Conservation (phyloP, 345 rosid genomes). For the Melaleuca quinquenervia region DNA sequence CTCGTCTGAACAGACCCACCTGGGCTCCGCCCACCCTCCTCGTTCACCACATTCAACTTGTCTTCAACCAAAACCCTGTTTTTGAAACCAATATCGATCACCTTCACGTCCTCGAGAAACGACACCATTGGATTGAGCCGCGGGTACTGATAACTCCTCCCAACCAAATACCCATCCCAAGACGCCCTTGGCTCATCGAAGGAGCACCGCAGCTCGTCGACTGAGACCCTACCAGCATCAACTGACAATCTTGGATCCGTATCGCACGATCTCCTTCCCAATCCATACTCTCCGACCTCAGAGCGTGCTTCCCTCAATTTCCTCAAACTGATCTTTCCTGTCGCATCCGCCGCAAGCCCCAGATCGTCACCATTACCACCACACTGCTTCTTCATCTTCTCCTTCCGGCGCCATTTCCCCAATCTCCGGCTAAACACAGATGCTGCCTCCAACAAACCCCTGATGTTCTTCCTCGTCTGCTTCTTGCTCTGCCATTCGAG, state of each 20-base stretch:
- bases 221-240: slow-evolving; percentile 22
- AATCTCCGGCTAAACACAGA: slow-evolving; percentile 53
- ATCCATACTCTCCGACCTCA: slow-evolving; percentile 36
- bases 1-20: slow-evolving; percentile 81
- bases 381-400: slow-evolving; percentile 20
- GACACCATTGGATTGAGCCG: slow-evolving; percentile 37
- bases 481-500: slow-evolving; percentile 47
- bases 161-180: slow-evolving; percentile 42
- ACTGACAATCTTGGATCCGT: slow-evolving; percentile 55
- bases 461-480: slow-evolving; percentile 28
- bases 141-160: slow-evolving; percentile 33
- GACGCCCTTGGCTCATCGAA: slow-evolving; percentile 42
- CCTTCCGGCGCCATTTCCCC: slow-evolving; percentile 44
- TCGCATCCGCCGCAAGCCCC: slow-evolving; percentile 17
- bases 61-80: slow-evolving; percentile 10
- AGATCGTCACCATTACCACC: neutral
- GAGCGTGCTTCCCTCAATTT: slow-evolving; percentile 28
- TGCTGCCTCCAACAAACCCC: slow-evolving; percentile 38
- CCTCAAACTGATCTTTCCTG: slow-evolving; percentile 16
- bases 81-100: slow-evolving; percentile 2
- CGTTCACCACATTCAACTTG: slow-evolving; percentile 12
- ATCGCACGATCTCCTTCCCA: slow-evolving; percentile 55
- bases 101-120: slow-evolving; percentile 55
- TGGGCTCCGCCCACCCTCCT: slow-evolving; percentile 30
- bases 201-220: slow-evolving; percentile 37